Evolutionary conservation across 495 filamentous ascomycete species (phyloP).

Genomic region (Aspergillus biplanus): DNA sequence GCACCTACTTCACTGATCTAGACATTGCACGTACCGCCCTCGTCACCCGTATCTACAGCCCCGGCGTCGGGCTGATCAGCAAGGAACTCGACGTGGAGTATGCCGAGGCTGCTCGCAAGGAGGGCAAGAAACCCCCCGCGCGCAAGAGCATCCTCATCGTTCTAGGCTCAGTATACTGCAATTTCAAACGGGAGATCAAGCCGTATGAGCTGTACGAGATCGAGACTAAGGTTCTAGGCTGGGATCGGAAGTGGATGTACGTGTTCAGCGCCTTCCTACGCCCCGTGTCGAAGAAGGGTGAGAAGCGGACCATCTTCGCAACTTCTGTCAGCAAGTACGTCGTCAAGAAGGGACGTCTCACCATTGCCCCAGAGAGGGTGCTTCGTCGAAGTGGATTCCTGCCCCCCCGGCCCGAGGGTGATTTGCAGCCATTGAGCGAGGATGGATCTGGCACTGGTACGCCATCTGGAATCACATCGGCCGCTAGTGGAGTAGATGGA

Average conservation of each 20-base stretch:
- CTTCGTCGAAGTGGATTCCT: slow-evolving; percentile 70
- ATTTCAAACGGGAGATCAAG: slow-evolving; percentile 69
- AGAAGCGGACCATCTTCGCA: slow-evolving; percentile 66
- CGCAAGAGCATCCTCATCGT: slow-evolving; percentile 54
- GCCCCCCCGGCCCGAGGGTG: slow-evolving; percentile 33
- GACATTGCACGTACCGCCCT: slow-evolving; percentile 69
- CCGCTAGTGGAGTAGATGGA: slow-evolving; percentile 36
- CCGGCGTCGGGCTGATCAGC: slow-evolving; percentile 56
- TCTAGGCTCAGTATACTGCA: slow-evolving; percentile 67
- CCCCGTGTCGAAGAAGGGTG: slow-evolving; percentile 43
- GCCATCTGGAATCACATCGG: slow-evolving; percentile 40
- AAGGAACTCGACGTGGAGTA: slow-evolving; percentile 49
- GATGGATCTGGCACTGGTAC: slow-evolving; percentile 42
- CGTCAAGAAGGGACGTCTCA: slow-evolving; percentile 84
- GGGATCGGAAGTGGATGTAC: slow-evolving; percentile 88
- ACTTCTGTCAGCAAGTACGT: slow-evolving; percentile 85
- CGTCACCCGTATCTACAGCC: slow-evolving; percentile 60
- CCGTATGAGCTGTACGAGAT: slow-evolving; percentile 69
- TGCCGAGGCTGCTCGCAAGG: slow-evolving; percentile 35
- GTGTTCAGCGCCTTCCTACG: slow-evolving; percentile 72
- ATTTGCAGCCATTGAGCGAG: slow-evolving; percentile 7
- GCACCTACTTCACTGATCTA: slow-evolving; percentile 75
- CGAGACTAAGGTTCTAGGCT: slow-evolving; percentile 66
- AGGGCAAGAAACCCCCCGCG: slow-evolving; percentile 45
- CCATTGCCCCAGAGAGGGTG: slow-evolving; percentile 79